Conservation (phyloP, 192 early-diverging fungal genomes). For the Anaeromyces robustus region DNA sequence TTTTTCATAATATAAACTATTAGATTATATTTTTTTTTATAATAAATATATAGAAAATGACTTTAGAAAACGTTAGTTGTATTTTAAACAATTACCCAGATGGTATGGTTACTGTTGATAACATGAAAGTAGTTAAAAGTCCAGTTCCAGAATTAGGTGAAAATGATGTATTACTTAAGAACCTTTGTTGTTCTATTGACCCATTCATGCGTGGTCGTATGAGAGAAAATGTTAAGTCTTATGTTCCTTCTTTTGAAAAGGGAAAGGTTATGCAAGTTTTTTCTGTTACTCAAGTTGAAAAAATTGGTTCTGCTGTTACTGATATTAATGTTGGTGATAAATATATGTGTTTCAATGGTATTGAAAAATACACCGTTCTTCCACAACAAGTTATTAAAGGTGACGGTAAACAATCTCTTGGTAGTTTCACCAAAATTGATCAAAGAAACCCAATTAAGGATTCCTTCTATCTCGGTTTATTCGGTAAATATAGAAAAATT, state of each 20-base stretch:
- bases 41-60: background rate
- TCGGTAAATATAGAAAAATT: background rate
- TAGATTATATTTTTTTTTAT: no score
- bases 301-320: constrained; percentile 37
- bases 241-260: constrained; percentile 27
- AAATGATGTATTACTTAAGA: constrained; percentile 26
- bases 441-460: constrained; percentile 26
- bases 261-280: constrained; percentile 44
- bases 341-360: constrained; percentile 40
- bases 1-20: no score
- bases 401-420: constrained; percentile 7
- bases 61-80: background rate
- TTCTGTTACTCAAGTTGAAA: constrained; percentile 39
- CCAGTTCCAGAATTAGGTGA: background rate
- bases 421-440: constrained; percentile 15
- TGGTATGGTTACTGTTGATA: background rate
- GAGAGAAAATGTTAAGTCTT: constrained; percentile 21
- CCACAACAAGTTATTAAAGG: background rate
- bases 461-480: constrained; percentile 1
- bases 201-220: constrained; percentile 45
- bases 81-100: background rate
- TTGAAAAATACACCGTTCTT: constrained; percentile 38
- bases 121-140: background rate
- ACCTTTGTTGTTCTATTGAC: constrained; percentile 41
- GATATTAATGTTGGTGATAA: constrained; percentile 40